phyloP scores from a whole-genome alignment of 371 early-diverging fungal genomes.

The Actinomucor elegans region DNA sequence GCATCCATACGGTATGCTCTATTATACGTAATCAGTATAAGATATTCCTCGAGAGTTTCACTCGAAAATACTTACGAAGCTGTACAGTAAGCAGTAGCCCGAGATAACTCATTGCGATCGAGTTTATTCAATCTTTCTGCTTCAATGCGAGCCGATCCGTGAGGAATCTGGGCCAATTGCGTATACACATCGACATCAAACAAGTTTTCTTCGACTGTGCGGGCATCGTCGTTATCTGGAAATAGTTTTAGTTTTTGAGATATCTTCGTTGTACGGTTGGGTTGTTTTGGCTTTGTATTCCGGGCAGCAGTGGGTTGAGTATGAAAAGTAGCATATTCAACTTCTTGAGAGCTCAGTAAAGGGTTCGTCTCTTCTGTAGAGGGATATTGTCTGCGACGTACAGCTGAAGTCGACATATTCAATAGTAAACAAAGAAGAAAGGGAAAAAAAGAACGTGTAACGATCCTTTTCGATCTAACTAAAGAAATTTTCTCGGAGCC shows the following conservation, averaged over 20 bases:
- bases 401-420: too few relatives aligned
- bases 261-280: conserved; percentile 83
- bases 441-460: too few relatives aligned
- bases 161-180: conserved; percentile 47
- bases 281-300: conserved; percentile 20
- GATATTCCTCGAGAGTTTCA: too few relatives aligned
- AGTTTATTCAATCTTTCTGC: conserved; percentile 44
- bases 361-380: not conserved
- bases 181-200: conserved; percentile 41
- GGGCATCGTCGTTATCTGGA: conserved; percentile 73
- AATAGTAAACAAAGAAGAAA: too few relatives aligned
- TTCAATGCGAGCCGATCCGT: conserved; percentile 38
- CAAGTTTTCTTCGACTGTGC: conserved; percentile 13
- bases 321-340: not conserved
- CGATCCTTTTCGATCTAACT: too few relatives aligned
- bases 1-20: conserved; percentile 64
- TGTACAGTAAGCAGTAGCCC: conserved; percentile 93
- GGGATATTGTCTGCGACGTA: too few relatives aligned
- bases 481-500: too few relatives aligned
- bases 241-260: conserved; percentile 88
- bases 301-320: not conserved
- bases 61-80: conserved; percentile 50
- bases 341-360: not conserved
- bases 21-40: not conserved
- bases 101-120: conserved; percentile 37